Evolutionary conservation across 345 rosid species (phyloP).

Genomic region (Linum tenue): DNA sequence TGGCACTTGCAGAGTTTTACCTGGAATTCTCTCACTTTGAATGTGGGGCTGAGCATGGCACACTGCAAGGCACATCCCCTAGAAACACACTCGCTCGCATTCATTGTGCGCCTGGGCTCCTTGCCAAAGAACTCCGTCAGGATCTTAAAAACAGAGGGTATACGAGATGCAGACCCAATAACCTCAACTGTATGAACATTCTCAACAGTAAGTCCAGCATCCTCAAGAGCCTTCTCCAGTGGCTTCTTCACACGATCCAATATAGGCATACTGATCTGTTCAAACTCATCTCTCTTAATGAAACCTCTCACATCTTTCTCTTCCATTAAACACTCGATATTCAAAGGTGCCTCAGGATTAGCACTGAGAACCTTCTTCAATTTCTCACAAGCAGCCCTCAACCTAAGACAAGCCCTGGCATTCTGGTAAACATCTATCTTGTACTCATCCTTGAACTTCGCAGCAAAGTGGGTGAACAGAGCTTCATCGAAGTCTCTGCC

Average conservation of each 20-base stretch:
- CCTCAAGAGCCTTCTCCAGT: slow-evolving; percentile 75
- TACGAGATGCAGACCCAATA: slow-evolving; percentile 81
- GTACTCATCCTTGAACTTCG: slow-evolving; percentile 73
- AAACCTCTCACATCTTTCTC: slow-evolving; percentile 86
- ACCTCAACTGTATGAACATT: slow-evolving; percentile 83
- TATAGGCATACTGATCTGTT: slow-evolving; percentile 63
- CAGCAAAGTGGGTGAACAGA: slow-evolving; percentile 65
- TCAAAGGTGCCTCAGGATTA: slow-evolving; percentile 78
- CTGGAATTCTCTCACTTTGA: slow-evolving; percentile 96
- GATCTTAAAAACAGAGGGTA: slow-evolving; percentile 75
- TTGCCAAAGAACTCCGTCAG: slow-evolving; percentile 89
- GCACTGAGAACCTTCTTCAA: slow-evolving; percentile 93
- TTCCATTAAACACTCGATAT: slow-evolving; percentile 91
- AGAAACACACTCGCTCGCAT: slow-evolving; percentile 95
- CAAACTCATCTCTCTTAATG: slow-evolving; percentile 90
- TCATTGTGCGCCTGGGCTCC: slow-evolving; percentile 95
- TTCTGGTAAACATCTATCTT: slow-evolving; percentile 83
- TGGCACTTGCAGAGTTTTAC: slow-evolving; percentile 20
- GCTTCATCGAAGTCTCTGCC: slow-evolving; percentile 95
- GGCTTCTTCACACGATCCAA: slow-evolving; percentile 87
- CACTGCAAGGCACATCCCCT: slow-evolving; percentile 87
- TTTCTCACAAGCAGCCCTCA: slow-evolving; percentile 82
- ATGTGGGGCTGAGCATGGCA: slow-evolving; percentile 96
- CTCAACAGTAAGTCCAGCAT: slow-evolving; percentile 68
- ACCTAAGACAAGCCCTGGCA: slow-evolving; percentile 80